Percentiles rank a stretch among this genome's conserved stretches.
Evolutionary conservation across 139 green algal genomes (phyloP).

Genomic region (Picochlorum sp.): DNA sequence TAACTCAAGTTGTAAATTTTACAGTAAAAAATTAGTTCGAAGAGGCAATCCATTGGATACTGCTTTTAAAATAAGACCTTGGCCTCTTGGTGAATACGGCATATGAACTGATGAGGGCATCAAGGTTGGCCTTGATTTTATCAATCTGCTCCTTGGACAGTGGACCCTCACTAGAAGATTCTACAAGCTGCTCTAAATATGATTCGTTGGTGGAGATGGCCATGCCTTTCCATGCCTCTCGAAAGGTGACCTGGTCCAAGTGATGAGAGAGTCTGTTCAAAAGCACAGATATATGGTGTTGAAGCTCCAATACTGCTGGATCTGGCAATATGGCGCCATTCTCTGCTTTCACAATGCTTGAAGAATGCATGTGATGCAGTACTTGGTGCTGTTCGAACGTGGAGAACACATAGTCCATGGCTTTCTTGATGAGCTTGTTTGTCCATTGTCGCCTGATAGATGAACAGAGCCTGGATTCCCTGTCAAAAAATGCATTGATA

Average conservation of each 20-base stretch:
- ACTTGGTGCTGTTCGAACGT: conserved; percentile 8
- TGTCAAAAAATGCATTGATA: conserved; percentile 6
- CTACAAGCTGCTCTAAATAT: conserved; percentile 36
- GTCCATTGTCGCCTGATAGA: conserved; percentile 31
- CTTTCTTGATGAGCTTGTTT: conserved; percentile 32
- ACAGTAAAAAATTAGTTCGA: too few species aligned
- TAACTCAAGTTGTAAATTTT: too few species aligned
- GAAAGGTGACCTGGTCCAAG: conserved; percentile 39
- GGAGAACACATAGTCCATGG: conserved; percentile 23
- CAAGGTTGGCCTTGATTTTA: too few species aligned
- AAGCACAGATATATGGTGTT: conserved; percentile 13
- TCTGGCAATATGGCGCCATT: not conserved
- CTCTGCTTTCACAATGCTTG: too few species aligned
- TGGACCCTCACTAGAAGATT: too few species aligned
- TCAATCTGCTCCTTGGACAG: too few species aligned
- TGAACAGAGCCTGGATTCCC: conserved; percentile 14
- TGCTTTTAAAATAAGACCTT: too few species aligned
- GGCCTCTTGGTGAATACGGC: too few species aligned
- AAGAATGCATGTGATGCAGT: too few species aligned
- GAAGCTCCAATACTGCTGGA: conserved; percentile 6
- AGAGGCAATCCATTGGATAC: too few species aligned
- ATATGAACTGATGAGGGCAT: too few species aligned
- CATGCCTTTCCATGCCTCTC: conserved; percentile 33
- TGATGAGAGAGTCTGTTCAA: conserved; percentile 14
- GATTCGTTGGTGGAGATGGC: conserved; percentile 31